These are phyloP conservation scores for Vigna nakashimae DNA, from an alignment of 306 rosid species.

Conservation along the genomic window DNA sequence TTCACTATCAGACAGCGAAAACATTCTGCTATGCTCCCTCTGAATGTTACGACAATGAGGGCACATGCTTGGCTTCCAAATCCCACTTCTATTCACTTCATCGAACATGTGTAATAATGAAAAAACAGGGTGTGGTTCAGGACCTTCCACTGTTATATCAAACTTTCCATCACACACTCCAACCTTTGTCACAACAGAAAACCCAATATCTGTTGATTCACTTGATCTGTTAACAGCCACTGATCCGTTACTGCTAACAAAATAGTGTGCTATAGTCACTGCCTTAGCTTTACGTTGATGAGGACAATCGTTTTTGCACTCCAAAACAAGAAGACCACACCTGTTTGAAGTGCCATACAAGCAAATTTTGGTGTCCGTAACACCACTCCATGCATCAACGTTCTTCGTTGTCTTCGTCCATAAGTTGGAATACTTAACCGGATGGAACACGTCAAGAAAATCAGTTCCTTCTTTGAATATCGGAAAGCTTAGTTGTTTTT, in stretches of 20 bases:
- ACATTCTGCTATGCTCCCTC: background rate
- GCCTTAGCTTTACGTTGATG: background rate
- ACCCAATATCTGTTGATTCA: background rate
- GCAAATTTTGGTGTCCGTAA: background rate
- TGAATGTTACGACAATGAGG: background rate
- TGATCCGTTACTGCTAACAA: background rate
- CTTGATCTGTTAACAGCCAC: background rate
- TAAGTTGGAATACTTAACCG: fast-evolving
- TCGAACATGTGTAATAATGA: background rate
- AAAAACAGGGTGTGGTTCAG: too few relatives aligned
- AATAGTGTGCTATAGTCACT: background rate
- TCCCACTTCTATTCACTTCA: background rate
- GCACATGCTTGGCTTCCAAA: background rate
- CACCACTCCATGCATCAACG: background rate
- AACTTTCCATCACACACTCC: background rate
- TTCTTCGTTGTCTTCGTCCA: background rate
- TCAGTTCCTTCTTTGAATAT: too few relatives aligned
- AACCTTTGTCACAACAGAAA: background rate
- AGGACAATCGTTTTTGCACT: background rate
- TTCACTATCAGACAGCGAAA: background rate
- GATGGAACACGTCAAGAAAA: too few relatives aligned
- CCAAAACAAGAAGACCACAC: background rate
- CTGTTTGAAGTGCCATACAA: background rate
- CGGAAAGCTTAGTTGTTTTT: fast-evolving
- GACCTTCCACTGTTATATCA: background rate